These are phyloP conservation scores for Actinomortierella wolfii DNA, from an alignment of 371 early-diverging fungal species.

Conservation along the genomic window DNA sequence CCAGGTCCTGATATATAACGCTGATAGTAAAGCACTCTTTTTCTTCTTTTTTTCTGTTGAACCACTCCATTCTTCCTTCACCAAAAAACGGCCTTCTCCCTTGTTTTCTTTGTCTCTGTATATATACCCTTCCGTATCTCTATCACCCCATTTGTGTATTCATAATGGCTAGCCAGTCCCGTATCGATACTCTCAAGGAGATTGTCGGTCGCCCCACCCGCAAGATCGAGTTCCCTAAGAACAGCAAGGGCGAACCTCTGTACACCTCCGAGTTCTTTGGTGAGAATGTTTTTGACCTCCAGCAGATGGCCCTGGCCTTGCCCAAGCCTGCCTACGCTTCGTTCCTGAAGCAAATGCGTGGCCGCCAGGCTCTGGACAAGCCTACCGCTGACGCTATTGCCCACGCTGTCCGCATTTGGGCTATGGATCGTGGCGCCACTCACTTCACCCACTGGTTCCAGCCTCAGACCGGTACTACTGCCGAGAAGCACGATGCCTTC, in stretches of 20 bases:
- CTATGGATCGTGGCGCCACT: conserved; percentile 92
- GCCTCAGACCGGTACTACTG: conserved; percentile 97
- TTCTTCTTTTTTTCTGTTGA: too few relatives aligned
- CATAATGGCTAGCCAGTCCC: conserved; percentile 45
- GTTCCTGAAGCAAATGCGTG: conserved; percentile 88
- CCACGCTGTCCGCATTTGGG: conserved; percentile 97
- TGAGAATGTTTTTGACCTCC: conserved; percentile 88
- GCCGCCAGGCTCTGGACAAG: conserved; percentile 87
- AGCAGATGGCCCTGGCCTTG: conserved; percentile 83
- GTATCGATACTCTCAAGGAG: conserved; percentile 52
- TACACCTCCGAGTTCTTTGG: conserved; percentile 91
- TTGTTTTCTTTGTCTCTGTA: too few relatives aligned
- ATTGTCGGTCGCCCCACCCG: conserved; percentile 61
- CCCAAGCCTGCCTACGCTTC: conserved; percentile 94
- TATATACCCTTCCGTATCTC: too few relatives aligned
- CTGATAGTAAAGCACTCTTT: too few relatives aligned
- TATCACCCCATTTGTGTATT: too few relatives aligned
- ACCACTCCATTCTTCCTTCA: too few relatives aligned
- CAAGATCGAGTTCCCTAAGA: conserved; percentile 72
- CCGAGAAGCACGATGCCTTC: conserved; percentile 99
- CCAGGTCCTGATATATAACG: too few relatives aligned
- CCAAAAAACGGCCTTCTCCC: too few relatives aligned
- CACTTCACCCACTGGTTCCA: conserved; percentile 99
- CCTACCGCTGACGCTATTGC: conserved; percentile 97
- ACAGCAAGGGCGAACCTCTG: conserved; percentile 67